Percentiles rank a stretch among this genome's conserved stretches.
Conservation (phyloP, 2,329 filamentous ascomycete species). For the Exophiala xenobiotica region DNA sequence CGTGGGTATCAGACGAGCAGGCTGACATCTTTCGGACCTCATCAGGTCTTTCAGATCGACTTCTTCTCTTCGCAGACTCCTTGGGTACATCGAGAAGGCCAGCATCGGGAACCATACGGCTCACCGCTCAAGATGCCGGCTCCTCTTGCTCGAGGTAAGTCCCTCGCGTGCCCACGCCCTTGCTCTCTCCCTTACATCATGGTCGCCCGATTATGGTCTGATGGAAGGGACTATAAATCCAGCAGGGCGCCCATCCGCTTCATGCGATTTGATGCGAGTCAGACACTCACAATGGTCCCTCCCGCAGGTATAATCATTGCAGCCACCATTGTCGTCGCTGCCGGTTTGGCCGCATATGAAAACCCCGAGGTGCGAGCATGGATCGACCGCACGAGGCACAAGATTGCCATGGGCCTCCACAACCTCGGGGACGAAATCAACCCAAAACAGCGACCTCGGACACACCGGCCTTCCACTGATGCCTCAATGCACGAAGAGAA, state of each 20-base stretch:
- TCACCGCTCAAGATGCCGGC: constrained; percentile 42
- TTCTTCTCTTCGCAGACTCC: neutral
- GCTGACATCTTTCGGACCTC: constrained; percentile 18
- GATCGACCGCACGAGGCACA: constrained; percentile 61
- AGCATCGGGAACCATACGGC: neutral
- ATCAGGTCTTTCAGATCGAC: neutral
- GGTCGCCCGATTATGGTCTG: neutral
- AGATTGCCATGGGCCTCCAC: constrained; percentile 59
- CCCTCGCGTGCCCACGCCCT: constrained; percentile 11
- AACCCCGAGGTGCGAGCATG: constrained; percentile 63
- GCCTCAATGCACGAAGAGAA: constrained; percentile 50
- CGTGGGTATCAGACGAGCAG: constrained; percentile 15
- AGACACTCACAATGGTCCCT: constrained; percentile 25
- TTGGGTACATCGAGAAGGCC: neutral
- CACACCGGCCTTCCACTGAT: constrained; percentile 35
- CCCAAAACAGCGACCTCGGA: constrained; percentile 39
- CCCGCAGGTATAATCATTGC: constrained; percentile 60
- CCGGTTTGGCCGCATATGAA: constrained; percentile 63
- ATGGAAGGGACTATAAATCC: neutral
- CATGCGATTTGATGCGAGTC: too few relatives aligned
- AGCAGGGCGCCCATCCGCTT: too few relatives aligned
- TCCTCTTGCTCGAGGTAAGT: constrained; percentile 49
- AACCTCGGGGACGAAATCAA: constrained; percentile 61
- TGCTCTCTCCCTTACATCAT: constrained; percentile 28
- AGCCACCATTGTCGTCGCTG: constrained; percentile 60